Percentiles rank a stretch among this genome's conserved stretches.
phyloP scores from a whole-genome alignment of 2,329 filamentous ascomycete species.

The Aureobasidium sp. region DNA sequence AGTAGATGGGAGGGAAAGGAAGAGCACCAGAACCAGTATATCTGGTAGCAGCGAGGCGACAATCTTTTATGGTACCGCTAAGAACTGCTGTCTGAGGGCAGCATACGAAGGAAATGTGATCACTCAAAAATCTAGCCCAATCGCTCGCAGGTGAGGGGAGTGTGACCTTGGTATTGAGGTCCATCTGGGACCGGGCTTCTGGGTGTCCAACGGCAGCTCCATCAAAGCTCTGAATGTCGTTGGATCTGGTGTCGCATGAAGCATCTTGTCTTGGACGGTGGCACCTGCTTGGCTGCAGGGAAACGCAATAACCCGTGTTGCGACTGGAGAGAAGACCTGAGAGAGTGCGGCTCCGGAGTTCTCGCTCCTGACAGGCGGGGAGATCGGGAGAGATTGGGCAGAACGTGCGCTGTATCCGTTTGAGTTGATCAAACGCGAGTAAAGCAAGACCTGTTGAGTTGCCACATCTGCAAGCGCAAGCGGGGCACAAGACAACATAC shows the following conservation, averaged over 20 bases:
- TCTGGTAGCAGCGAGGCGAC: neutral
- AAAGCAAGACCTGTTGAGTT: constrained; percentile 6
- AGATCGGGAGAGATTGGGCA: neutral
- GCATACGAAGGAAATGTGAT: neutral
- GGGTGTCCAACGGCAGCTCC: neutral
- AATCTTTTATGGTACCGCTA: neutral
- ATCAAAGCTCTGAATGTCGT: constrained; percentile 3
- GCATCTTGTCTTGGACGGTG: neutral
- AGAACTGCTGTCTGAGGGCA: neutral
- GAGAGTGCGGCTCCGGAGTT: neutral
- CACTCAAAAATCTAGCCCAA: constrained; percentile 7
- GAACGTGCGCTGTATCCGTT: constrained; percentile 11
- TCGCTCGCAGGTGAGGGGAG: constrained; percentile 1
- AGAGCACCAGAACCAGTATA: neutral
- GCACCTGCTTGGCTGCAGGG: constrained; percentile 10
- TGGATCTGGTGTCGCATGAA: constrained; percentile 13
- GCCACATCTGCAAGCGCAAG: constrained; percentile 1
- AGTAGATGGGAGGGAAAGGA: neutral
- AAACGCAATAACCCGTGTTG: neutral
- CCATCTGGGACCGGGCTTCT: neutral
- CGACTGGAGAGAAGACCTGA: constrained; percentile 5
- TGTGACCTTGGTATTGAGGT: constrained; percentile 1
- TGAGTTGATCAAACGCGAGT: constrained; percentile 10
- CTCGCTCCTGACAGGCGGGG: constrained; percentile 3
- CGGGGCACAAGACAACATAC: constrained; percentile 7